These are phyloP conservation scores for Diutina pseudorugosa DNA, from an alignment of 1,139 yeast species.

Conservation along the genomic window DNA sequence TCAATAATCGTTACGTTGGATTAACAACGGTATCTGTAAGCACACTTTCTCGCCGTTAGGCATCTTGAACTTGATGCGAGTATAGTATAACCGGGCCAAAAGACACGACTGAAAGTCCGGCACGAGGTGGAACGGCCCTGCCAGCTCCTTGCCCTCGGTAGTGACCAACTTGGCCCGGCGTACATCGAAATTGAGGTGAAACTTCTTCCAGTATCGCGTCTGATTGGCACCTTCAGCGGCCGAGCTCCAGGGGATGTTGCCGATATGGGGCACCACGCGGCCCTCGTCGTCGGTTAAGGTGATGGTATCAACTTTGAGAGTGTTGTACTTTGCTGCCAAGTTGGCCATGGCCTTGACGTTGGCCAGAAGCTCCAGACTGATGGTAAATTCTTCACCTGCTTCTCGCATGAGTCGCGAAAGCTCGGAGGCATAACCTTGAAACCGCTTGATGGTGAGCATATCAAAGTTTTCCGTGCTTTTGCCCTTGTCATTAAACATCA, in stretches of 20 bases:
- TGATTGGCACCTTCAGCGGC: neutral
- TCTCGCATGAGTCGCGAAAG: constrained; percentile 17
- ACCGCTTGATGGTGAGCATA: constrained; percentile 17
- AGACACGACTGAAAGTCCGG: constrained; percentile 30
- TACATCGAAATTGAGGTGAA: neutral
- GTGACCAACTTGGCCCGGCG: neutral
- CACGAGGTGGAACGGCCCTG: constrained; percentile 15
- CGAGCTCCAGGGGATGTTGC: neutral
- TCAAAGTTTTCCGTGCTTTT: constrained; percentile 22
- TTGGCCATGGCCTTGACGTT: constrained; percentile 25
- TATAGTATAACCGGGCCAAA: constrained; percentile 22
- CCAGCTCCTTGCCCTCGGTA: neutral
- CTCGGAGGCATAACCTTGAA: constrained; percentile 22
- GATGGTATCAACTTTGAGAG: constrained; percentile 9
- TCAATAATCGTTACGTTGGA: neutral
- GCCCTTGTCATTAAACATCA: constrained; percentile 23
- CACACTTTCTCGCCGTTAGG: constrained; percentile 17
- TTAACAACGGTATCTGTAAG: constrained; percentile 20
- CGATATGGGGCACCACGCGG: neutral
- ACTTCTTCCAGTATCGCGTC: neutral
- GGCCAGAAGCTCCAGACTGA: constrained; percentile 16
- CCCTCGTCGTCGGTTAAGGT: neutral
- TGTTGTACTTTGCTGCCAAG: constrained; percentile 14
- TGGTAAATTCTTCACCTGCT: constrained; percentile 14
- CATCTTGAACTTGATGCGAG: constrained; percentile 18